phyloP scores from a whole-genome alignment of 495 filamentous ascomycete genomes.

The Entonaema liquescens region DNA sequence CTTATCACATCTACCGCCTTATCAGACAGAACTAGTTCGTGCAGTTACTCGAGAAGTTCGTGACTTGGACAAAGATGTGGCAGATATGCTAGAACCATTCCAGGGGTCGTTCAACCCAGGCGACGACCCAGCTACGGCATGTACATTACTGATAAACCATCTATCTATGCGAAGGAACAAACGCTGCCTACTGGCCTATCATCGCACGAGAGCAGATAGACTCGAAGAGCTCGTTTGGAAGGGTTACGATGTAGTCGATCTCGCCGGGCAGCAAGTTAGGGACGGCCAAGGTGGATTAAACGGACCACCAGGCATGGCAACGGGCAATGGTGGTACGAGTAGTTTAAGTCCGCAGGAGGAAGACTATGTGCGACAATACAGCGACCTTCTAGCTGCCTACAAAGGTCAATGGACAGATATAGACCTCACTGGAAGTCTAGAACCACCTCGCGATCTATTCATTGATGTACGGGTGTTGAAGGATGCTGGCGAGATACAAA shows the following conservation, averaged over 20 bases:
- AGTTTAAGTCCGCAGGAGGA: slow-evolving; percentile 97
- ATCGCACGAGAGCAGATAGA: slow-evolving; percentile 87
- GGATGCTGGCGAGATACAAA: slow-evolving; percentile 98
- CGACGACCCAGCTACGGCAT: slow-evolving; percentile 83
- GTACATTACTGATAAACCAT: slow-evolving; percentile 90
- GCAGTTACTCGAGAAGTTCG: slow-evolving; percentile 89
- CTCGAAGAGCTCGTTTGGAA: slow-evolving; percentile 95
- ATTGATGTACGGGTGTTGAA: slow-evolving; percentile 97
- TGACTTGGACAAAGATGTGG: slow-evolving; percentile 91
- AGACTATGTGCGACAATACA: slow-evolving; percentile 91
- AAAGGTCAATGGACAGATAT: slow-evolving; percentile 99
- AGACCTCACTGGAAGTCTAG: slow-evolving; percentile 92
- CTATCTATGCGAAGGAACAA: slow-evolving; percentile 96
- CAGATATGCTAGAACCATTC: slow-evolving; percentile 80
- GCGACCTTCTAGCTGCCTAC: slow-evolving; percentile 91
- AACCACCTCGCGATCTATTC: slow-evolving; percentile 94
- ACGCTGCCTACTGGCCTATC: slow-evolving; percentile 93
- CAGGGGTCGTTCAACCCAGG: slow-evolving; percentile 85
- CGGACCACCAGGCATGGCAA: slow-evolving; percentile 42
- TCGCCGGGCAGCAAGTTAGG: slow-evolving; percentile 52
- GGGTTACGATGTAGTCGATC: slow-evolving; percentile 76
- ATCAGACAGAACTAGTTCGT: slow-evolving; percentile 92
- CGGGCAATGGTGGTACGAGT: slow-evolving; percentile 64
- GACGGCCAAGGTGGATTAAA: slow-evolving; percentile 41
- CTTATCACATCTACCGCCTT: slow-evolving; percentile 86